These are phyloP conservation scores for Exophiala mesophila DNA, from an alignment of 2,329 filamentous ascomycete species.

Conservation along the genomic window DNA sequence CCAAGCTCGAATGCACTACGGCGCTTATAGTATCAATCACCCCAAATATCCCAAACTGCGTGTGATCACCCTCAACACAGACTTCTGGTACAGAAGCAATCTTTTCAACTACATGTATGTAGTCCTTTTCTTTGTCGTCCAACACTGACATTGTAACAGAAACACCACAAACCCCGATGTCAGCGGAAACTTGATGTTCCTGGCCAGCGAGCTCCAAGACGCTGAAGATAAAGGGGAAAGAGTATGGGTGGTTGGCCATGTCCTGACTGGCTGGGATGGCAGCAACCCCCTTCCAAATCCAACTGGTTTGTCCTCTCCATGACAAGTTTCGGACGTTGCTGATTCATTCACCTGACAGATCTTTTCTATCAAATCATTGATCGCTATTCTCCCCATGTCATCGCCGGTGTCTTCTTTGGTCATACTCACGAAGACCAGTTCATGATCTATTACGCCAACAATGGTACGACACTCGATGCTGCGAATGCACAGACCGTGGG, in stretches of 20 bases:
- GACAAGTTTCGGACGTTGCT: too few species aligned
- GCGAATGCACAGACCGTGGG: slow-evolving; percentile 45
- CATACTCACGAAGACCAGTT: slow-evolving; percentile 54
- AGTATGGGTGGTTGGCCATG: slow-evolving; percentile 53
- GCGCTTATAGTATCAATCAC: slow-evolving; percentile 49
- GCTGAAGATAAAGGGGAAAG: slow-evolving; percentile 50
- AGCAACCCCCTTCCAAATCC: slow-evolving; percentile 51
- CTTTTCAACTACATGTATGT: slow-evolving; percentile 36
- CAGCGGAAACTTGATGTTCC: slow-evolving; percentile 45
- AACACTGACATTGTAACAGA: slow-evolving; percentile 43
- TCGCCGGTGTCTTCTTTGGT: slow-evolving; percentile 52
- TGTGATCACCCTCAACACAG: slow-evolving; percentile 51
- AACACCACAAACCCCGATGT: slow-evolving; percentile 50
- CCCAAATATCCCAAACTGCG: slow-evolving; percentile 47
- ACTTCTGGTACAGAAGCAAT: slow-evolving; percentile 45
- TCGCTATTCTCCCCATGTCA: slow-evolving; percentile 52
- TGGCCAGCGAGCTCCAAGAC: slow-evolving; percentile 49
- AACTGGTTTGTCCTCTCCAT: slow-evolving; percentile 46
- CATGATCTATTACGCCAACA: slow-evolving; percentile 52
- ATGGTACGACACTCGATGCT: slow-evolving; percentile 41
- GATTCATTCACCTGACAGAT: slow-evolving; percentile 49
- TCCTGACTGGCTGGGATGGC: slow-evolving; percentile 54
- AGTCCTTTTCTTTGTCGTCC: background rate
- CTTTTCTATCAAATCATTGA: slow-evolving; percentile 45
- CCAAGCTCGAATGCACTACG: slow-evolving; percentile 51